Evolutionary conservation across 1,284 basidiomycete genomes (phyloP).

Genomic region (Trametes sp.): DNA sequence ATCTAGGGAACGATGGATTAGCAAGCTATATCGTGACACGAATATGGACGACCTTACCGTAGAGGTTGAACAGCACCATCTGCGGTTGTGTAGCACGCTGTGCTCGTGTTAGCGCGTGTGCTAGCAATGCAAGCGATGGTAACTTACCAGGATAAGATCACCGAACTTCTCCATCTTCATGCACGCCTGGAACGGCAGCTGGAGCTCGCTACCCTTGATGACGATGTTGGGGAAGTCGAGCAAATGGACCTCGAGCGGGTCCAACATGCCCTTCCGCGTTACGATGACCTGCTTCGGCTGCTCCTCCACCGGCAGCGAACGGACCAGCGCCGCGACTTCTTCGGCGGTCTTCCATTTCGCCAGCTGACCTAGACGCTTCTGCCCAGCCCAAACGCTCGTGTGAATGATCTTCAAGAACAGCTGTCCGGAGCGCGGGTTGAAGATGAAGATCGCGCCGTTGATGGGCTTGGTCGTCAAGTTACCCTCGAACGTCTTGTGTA

Average conservation of each 20-base stretch:
- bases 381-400: slow-evolving; percentile 99
- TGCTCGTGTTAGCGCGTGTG: slow-evolving; percentile 8
- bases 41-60: too few species aligned
- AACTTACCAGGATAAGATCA: slow-evolving; percentile 86
- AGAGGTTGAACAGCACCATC: slow-evolving; percentile 98
- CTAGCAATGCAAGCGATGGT: not conserved
- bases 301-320: slow-evolving; percentile 97
- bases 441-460: slow-evolving; percentile 99
- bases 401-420: slow-evolving; percentile 99
- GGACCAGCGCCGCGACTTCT: slow-evolving; percentile 98
- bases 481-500: slow-evolving; percentile 99
- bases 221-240: slow-evolving; percentile 99
- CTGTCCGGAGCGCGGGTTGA: slow-evolving; percentile 98
- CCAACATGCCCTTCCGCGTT: slow-evolving; percentile 99
- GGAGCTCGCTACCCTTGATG: slow-evolving; percentile 98
- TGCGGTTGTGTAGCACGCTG: slow-evolving; percentile 96
- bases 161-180: slow-evolving; percentile 99
- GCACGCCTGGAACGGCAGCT: slow-evolving; percentile 98
- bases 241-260: slow-evolving; percentile 97
- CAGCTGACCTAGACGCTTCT: slow-evolving; percentile 99
- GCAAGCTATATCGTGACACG: slow-evolving; percentile 44
- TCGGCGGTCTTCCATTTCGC: slow-evolving; percentile 99
- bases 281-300: slow-evolving; percentile 99
- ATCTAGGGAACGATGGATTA: slow-evolving; percentile 54
- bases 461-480: slow-evolving; percentile 99